A percentile compares a stretch with the other conserved stretches of the same genome.
Evolutionary conservation across 352 stramenopile species (phyloP).

Genomic region (Aphanomyces euteiches): DNA sequence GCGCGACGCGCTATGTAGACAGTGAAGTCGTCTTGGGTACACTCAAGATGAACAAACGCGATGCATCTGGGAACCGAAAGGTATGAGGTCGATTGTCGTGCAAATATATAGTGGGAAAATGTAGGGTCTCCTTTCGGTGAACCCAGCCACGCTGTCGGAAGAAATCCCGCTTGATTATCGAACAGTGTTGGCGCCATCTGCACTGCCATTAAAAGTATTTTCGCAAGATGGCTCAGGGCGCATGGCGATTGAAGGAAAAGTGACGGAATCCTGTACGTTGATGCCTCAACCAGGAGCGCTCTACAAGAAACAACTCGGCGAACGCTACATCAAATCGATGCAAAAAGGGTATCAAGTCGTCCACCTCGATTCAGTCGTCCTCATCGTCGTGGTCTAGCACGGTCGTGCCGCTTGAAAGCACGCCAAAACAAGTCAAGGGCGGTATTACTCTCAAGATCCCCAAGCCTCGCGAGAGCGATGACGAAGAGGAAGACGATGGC

Average conservation of each 20-base stretch:
- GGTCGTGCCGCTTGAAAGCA: constrained; percentile 27
- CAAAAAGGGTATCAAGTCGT: constrained; percentile 28
- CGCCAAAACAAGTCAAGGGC: constrained; percentile 29
- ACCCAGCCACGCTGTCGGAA: constrained; percentile 65
- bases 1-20: constrained; percentile 39
- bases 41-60: constrained; percentile 80
- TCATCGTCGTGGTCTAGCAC: constrained; percentile 10
- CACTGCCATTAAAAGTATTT: constrained; percentile 80
- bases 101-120: too few species aligned
- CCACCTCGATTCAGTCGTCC: not conserved
- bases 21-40: constrained; percentile 80
- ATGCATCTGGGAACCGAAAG: constrained; percentile 65
- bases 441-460: constrained; percentile 28
- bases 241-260: constrained; percentile 83
- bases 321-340: constrained; percentile 84
- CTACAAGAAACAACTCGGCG: constrained; percentile 82
- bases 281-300: constrained; percentile 80
- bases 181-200: constrained; percentile 70
- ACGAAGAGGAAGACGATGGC: constrained; percentile 41
- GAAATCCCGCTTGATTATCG: constrained; percentile 79
- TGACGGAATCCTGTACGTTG: constrained; percentile 83
- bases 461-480: constrained; percentile 28
- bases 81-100: constrained; percentile 31
- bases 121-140: constrained; percentile 76
- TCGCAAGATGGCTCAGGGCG: constrained; percentile 78